phyloP scores from a whole-genome alignment of 176 grass and related monocot species.

The Puya raimondii region DNA sequence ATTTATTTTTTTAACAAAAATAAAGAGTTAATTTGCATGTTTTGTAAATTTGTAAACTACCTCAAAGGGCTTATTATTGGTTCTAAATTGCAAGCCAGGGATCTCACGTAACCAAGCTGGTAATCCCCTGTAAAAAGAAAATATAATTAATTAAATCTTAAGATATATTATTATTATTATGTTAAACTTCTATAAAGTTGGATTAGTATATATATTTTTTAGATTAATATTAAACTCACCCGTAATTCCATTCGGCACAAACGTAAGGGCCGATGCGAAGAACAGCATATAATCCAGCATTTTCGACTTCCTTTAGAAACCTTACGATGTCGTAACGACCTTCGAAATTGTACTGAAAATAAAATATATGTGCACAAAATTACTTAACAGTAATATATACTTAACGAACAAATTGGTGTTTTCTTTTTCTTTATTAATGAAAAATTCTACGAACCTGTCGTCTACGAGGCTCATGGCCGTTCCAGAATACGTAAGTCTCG shows the following conservation, averaged over 20 bases:
- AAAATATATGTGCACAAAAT: not conserved
- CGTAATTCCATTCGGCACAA: conserved; percentile 49
- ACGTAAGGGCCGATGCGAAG: conserved; percentile 45
- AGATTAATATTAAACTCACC: conserved; percentile 7
- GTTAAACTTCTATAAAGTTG: too few species aligned
- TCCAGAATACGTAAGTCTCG: conserved; percentile 64
- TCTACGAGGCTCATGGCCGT: conserved; percentile 36
- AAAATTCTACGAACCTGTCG: conserved; percentile 32
- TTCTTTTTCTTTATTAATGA: not conserved
- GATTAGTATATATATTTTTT: not conserved
- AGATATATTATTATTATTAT: conserved; percentile 10
- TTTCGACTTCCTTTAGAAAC: conserved; percentile 49
- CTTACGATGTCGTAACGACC: conserved; percentile 42
- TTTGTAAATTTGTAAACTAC: not conserved
- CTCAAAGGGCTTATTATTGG: conserved; percentile 50
- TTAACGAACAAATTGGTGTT: not conserved
- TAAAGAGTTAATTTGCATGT: too few species aligned
- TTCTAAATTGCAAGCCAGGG: conserved; percentile 42
- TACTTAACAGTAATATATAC: not conserved
- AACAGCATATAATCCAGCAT: conserved; percentile 34
- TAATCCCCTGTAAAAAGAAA: conserved; percentile 29
- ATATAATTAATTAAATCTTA: not conserved
- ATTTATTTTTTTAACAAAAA: too few species aligned
- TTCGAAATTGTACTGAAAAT: conserved; percentile 46
- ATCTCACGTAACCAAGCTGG: conserved; percentile 47